phyloP scores from a whole-genome alignment of 1,284 basidiomycete genomes.

The Heterobasidion occidentale region DNA sequence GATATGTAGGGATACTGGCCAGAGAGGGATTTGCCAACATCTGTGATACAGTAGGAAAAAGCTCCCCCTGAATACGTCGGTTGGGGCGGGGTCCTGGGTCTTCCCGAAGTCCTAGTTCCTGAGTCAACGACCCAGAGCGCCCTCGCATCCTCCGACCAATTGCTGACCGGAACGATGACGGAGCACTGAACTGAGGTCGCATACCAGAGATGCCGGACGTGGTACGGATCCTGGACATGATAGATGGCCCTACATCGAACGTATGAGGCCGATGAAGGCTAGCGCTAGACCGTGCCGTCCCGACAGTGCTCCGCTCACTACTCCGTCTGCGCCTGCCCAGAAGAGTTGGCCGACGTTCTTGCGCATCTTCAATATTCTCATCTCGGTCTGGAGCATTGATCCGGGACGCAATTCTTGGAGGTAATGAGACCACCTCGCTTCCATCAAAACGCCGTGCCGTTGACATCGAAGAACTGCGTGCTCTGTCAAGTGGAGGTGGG shows the following conservation, averaged over 20 bases:
- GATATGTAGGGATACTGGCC: not conserved
- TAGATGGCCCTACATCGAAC: constrained; percentile 8
- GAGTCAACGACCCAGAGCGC: constrained; percentile 24
- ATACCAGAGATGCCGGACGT: constrained; percentile 5
- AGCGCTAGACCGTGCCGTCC: not conserved
- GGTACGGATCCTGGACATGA: not conserved
- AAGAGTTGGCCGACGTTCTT: constrained; percentile 15
- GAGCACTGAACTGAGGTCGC: constrained; percentile 8
- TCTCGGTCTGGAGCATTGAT: constrained; percentile 34
- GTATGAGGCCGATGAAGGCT: constrained; percentile 11
- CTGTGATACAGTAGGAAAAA: not conserved
- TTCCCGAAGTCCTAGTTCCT: constrained; percentile 18
- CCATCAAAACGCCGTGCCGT: constrained; percentile 30
- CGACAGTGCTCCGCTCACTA: constrained; percentile 1
- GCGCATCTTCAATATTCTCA: constrained; percentile 28
- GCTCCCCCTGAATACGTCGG: not conserved
- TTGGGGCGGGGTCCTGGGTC: not conserved
- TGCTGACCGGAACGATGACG: constrained; percentile 25
- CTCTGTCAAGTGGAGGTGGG: not conserved
- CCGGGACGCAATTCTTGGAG: constrained; percentile 44
- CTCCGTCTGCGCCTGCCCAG: constrained; percentile 4
- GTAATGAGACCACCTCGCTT: constrained; percentile 52
- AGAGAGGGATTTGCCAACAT: not conserved
- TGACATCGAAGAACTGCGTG: constrained; percentile 2
- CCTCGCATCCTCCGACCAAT: constrained; percentile 21